Conservation (phyloP, 139 green algal species). For the Prasinococcaceae sp. region DNA sequence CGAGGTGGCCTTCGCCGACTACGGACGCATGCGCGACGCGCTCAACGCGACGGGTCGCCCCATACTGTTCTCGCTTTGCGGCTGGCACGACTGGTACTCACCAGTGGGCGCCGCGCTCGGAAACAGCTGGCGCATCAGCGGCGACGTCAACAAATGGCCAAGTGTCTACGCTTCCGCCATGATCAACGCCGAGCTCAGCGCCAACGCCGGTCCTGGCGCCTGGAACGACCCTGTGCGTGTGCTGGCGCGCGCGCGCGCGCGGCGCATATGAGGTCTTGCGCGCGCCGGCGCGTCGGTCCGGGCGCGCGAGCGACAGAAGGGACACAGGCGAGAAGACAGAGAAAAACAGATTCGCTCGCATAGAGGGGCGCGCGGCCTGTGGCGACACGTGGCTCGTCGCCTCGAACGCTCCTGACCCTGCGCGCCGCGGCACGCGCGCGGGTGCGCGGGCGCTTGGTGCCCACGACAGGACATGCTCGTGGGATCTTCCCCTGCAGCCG, state of each 20-base stretch:
- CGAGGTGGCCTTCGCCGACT: slow-evolving; percentile 19
- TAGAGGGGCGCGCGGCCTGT: too few relatives aligned
- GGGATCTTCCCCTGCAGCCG: slow-evolving; percentile 29
- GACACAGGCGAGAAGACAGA: too few relatives aligned
- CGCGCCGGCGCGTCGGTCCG: neutral
- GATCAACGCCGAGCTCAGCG: slow-evolving; percentile 23
- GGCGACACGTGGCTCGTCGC: too few relatives aligned
- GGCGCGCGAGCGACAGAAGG: too few relatives aligned
- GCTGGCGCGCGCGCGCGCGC: neutral
- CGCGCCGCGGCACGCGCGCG: neutral
- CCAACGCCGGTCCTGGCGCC: slow-evolving; percentile 34
- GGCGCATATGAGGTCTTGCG: neutral
- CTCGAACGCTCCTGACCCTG: too few relatives aligned
- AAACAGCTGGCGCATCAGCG: slow-evolving; percentile 31
- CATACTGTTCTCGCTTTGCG: slow-evolving; percentile 54
- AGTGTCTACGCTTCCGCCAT: slow-evolving; percentile 13
- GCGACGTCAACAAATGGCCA: slow-evolving; percentile 28
- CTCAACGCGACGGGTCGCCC: slow-evolving; percentile 44
- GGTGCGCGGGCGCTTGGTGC: neutral
- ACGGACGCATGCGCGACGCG: slow-evolving; percentile 46
- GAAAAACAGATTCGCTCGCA: too few relatives aligned
- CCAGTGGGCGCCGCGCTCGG: slow-evolving; percentile 1
- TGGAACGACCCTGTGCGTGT: slow-evolving; percentile 61
- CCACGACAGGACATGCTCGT: neutral
- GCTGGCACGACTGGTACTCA: slow-evolving; percentile 36